Evolutionary conservation across 208 protist genomes (phyloP), one percentile per base, ranked within the genome.

Genomic region (Trypanosoma rangeli): DNA sequence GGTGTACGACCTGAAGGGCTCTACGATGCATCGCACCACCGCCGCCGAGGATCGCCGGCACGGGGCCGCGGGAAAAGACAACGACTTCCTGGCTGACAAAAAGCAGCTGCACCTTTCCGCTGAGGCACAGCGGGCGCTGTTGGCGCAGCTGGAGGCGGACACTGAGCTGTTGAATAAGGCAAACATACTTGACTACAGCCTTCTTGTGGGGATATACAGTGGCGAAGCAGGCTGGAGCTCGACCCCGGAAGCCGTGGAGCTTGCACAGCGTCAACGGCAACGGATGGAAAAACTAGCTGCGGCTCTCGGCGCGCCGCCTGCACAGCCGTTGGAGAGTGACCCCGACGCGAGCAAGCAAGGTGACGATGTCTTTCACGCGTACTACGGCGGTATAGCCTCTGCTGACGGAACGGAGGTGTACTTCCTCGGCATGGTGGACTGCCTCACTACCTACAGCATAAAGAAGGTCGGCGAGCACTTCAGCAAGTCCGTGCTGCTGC

Each of bases 1-100:
- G 57, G 54, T 69, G 37, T 82, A 75, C 57, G 77, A 82, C 49
- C 64, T 82, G 28, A 82, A 82, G 37, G 77, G 77, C 9, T 78
- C 70, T 20, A 79, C 77, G 10, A 5, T 67, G 12, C 73, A 78
- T 48, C 55, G 77, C 13, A 66, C 35, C 35, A 82, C 77, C 22
- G n/a, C 56, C 22, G 35, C 22, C 3, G 72, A 74, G 49, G 29
- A 66, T 18, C 72, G 77, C 28, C 44, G 52, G 18, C 24, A 58
- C 33, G 69, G 58, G 1, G 67, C 73, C 22, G 77, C 77, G 3
- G 56, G 71, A 29, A 82, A 82, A 56, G 77, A 79, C 54, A 64
- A 75, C 7, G 73, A 79, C 52, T 70, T 82, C 26, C 24, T 72
- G 12, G 16, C 42, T 13, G 68, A 79, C 20, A 59, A 68, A 42